Conservation (phyloP, 306 rosid genomes). For the Dryas octopetala region DNA sequence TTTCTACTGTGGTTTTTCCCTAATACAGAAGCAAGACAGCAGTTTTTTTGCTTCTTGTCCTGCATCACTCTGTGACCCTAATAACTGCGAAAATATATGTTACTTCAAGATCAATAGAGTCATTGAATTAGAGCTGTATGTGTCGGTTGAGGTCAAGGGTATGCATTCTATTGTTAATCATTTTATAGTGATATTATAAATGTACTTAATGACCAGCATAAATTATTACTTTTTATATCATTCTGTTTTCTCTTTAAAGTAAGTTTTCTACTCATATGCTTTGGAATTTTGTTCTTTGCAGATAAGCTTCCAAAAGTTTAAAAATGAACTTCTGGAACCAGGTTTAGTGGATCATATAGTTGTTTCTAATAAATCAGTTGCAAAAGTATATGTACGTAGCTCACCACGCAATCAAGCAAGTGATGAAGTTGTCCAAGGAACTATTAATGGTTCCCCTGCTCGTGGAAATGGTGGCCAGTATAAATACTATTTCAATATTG, state of each 20-base stretch:
- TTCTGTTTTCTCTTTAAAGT: background rate
- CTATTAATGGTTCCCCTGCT: conserved; percentile 39
- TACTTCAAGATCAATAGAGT: background rate
- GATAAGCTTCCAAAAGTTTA: conserved; percentile 98
- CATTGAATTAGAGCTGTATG: background rate
- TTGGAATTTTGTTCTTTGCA: conserved; percentile 41
- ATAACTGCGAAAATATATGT: background rate
- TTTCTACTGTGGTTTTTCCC: no score
- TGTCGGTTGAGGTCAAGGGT: background rate
- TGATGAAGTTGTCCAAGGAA: conserved; percentile 65
- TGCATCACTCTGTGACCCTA: background rate
- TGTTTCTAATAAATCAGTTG: conserved; percentile 89
- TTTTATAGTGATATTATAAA: background rate
- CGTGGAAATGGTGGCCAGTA: conserved; percentile 60
- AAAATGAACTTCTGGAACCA: conserved; percentile 88
- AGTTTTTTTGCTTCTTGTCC: no score
- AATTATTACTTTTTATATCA: background rate
- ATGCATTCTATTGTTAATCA: background rate
- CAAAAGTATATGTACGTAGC: conserved; percentile 74
- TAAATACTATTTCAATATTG: conserved; percentile 82
- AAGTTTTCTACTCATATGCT: conserved; percentile 18
- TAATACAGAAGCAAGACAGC: no score
- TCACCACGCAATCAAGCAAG: conserved; percentile 57
- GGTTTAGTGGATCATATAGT: conserved; percentile 90
- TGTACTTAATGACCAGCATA: background rate